These are phyloP conservation scores for Kwoniella shandongensis DNA, from an alignment of 768 basidiomycete species.

Conservation along the genomic window DNA sequence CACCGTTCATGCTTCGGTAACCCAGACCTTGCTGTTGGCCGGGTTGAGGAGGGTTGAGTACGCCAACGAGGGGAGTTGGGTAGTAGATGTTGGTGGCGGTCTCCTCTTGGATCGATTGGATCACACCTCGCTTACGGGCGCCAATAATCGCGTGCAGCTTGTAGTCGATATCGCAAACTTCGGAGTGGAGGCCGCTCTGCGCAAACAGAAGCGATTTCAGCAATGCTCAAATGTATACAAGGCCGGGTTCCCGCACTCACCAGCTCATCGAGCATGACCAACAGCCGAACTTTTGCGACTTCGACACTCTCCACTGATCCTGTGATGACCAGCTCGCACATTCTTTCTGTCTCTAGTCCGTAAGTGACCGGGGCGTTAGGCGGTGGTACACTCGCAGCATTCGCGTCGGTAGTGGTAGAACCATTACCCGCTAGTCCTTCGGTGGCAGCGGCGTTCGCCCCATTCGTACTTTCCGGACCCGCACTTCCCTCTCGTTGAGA, in stretches of 20 bases:
- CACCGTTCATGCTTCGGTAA: conserved; percentile 23
- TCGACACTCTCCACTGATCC: conserved; percentile 84
- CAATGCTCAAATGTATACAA: too few species aligned
- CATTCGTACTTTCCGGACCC: conserved; percentile 11
- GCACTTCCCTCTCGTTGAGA: conserved; percentile 53
- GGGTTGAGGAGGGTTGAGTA: conserved; percentile 62
- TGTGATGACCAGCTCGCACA: conserved; percentile 88
- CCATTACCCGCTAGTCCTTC: conserved; percentile 32
- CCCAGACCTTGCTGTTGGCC: conserved; percentile 20
- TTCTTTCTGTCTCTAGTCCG: conserved; percentile 88
- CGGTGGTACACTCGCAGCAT: conserved; percentile 3
- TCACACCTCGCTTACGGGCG: conserved; percentile 76
- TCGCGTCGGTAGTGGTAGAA: conserved; percentile 59
- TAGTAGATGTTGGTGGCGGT: conserved; percentile 96
- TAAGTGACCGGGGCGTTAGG: conserved; percentile 64
- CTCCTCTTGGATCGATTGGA: conserved; percentile 94
- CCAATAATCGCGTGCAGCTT: conserved; percentile 89
- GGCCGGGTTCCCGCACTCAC: conserved; percentile 61
- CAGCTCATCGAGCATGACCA: conserved; percentile 93
- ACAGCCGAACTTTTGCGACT: conserved; percentile 79
- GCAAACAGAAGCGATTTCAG: too few species aligned
- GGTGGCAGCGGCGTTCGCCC: neutral
- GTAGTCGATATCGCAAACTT: conserved; percentile 89
- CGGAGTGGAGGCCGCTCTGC: conserved; percentile 86
- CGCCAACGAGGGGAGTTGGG: conserved; percentile 83